phyloP scores from a whole-genome alignment of 1,139 yeast species.

The Kazachstania sp. region DNA sequence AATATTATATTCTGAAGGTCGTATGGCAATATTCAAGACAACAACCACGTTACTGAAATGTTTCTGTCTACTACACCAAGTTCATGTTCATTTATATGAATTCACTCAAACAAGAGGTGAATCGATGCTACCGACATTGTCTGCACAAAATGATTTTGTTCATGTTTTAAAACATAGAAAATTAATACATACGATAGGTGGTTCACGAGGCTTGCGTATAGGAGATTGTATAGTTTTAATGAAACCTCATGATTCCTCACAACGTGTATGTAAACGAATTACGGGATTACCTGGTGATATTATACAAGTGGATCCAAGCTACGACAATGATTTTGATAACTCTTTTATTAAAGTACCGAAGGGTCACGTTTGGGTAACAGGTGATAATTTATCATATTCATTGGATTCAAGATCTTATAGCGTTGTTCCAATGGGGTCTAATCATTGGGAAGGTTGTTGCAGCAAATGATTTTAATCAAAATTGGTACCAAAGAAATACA shows the following conservation, averaged over 20 bases:
- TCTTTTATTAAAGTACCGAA: conserved; percentile 63
- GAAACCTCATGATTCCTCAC: conserved; percentile 84
- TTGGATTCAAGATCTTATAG: conserved; percentile 86
- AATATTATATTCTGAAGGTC: too few species aligned
- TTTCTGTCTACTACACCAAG: conserved; percentile 52
- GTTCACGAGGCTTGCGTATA: conserved; percentile 43
- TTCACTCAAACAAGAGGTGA: conserved; percentile 84
- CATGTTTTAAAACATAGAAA: conserved; percentile 54
- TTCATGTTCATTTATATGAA: conserved; percentile 62
- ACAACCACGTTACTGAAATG: conserved; percentile 7
- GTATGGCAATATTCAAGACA: neutral
- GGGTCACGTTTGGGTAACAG: conserved; percentile 97
- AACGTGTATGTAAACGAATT: conserved; percentile 82
- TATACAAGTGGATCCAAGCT: conserved; percentile 71
- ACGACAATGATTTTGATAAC: conserved; percentile 35
- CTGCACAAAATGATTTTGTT: conserved; percentile 67
- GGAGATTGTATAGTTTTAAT: conserved; percentile 87
- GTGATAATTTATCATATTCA: conserved; percentile 82
- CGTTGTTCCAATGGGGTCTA: conserved; percentile 76
- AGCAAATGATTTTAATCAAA: conserved; percentile 37
- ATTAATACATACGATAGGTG: conserved; percentile 8
- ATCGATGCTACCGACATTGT: conserved; percentile 88
- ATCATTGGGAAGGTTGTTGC: conserved; percentile 85
- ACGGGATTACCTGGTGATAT: conserved; percentile 96
- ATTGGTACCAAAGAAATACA: conserved; percentile 22